Evolutionary conservation across 2,329 filamentous ascomycete genomes (phyloP).

Genomic region (Colletotrichum eleusines): DNA sequence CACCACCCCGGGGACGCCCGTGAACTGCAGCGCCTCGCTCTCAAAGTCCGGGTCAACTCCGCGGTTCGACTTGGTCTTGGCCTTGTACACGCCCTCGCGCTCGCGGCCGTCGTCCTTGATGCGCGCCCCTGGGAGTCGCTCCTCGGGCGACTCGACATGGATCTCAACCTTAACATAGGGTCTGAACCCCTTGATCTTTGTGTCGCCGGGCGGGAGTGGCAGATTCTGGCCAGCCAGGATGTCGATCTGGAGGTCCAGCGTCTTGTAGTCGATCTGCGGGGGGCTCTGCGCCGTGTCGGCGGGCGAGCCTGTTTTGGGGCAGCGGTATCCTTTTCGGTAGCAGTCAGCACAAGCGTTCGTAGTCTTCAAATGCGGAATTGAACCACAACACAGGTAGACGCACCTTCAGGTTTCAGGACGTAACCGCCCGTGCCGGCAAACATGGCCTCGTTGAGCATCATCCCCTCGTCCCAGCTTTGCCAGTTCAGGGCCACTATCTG

Average conservation of each 20-base stretch:
- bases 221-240: conserved; percentile 83
- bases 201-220: conserved; percentile 70
- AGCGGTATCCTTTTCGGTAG: conserved; percentile 52
- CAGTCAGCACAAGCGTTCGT: not conserved
- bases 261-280: conserved; percentile 62
- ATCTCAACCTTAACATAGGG: conserved; percentile 88
- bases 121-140: conserved; percentile 51
- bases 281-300: conserved; percentile 2
- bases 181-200: conserved; percentile 69
- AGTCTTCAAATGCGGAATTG: not conserved
- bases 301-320: conserved; percentile 46
- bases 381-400: conserved; percentile 6
- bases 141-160: conserved; percentile 78
- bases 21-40: conserved; percentile 69
- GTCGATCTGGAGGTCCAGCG: conserved; percentile 77
- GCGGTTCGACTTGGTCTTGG: conserved; percentile 67
- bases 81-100: conserved; percentile 65
- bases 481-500: conserved; percentile 95
- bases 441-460: conserved; percentile 97
- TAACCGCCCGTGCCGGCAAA: conserved; percentile 87
- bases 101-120: conserved; percentile 56
- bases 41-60: conserved; percentile 74
- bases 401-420: conserved; percentile 83
- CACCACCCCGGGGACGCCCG: conserved; percentile 66
- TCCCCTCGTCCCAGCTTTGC: conserved; percentile 90